These are phyloP conservation scores for Termitomyces sp. DNA, from an alignment of 768 basidiomycete genomes.

Conservation along the genomic window DNA sequence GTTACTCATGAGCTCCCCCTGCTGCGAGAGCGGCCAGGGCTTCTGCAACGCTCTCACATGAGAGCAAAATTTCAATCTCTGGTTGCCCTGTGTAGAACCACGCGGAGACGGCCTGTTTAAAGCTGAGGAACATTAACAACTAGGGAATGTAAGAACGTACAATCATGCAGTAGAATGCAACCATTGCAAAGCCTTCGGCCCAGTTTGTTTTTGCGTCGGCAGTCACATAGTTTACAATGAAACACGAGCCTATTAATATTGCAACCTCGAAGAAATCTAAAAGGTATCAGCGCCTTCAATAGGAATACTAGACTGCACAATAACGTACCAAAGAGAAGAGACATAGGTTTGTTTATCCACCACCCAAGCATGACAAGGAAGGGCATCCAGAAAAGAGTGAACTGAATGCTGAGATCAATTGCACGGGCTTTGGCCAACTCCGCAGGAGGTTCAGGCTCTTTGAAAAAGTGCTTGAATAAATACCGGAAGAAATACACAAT, in stretches of 20 bases:
- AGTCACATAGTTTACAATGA: constrained; percentile 78
- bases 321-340: constrained; percentile 60
- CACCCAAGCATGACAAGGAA: constrained; percentile 65
- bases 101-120: constrained; percentile 50
- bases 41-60: constrained; percentile 30
- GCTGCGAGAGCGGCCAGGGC: constrained; percentile 23
- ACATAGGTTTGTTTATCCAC: constrained; percentile 59
- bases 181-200: constrained; percentile 66
- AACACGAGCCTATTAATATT: constrained; percentile 60
- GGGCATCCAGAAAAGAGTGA: constrained; percentile 78
- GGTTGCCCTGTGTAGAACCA: constrained; percentile 67
- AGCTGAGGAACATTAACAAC: background rate
- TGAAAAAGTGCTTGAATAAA: constrained; percentile 35
- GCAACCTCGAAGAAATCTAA: constrained; percentile 69
- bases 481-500: constrained; percentile 52
- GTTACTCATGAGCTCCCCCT: background rate
- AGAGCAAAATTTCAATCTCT: constrained; percentile 42
- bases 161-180: constrained; percentile 67
- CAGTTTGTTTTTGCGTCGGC: constrained; percentile 79
- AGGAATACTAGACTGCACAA: background rate
- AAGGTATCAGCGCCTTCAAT: background rate
- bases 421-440: constrained; percentile 64
- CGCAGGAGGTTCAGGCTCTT: constrained; percentile 39
- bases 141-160: constrained; percentile 24
- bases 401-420: constrained; percentile 78